These are phyloP conservation scores for Carex littledalei DNA, from an alignment of 176 grass and related monocot genomes.

Conservation along the genomic window DNA sequence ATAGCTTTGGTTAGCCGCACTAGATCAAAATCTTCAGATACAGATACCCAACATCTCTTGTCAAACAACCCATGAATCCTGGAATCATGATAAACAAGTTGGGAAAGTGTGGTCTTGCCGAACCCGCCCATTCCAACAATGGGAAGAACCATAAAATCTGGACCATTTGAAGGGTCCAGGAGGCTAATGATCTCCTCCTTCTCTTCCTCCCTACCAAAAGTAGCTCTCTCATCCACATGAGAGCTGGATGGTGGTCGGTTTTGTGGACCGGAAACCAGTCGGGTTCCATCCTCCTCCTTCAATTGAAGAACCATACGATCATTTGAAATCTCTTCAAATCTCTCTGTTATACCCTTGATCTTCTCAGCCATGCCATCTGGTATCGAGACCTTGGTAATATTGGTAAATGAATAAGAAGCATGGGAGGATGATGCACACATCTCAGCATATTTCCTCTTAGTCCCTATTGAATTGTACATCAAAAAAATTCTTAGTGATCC, in stretches of 20 bases:
- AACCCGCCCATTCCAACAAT: constrained; percentile 24
- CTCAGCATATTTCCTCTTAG: not conserved
- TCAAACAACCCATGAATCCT: not conserved
- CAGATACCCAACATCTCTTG: constrained; percentile 21
- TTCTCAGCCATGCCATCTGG: not conserved
- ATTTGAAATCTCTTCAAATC: constrained; percentile 11
- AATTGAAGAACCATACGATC: not conserved
- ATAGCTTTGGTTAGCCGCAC: not conserved
- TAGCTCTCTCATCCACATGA: not conserved
- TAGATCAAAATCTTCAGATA: constrained; percentile 13
- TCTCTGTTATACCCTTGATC: not conserved
- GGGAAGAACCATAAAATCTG: not conserved
- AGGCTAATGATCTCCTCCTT: not conserved
- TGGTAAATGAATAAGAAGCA: not conserved
- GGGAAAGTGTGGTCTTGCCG: constrained; percentile 21
- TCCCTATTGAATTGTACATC: not conserved
- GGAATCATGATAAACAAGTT: constrained; percentile 6
- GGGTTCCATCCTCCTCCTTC: constrained; percentile 10
- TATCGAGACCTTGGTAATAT: not conserved
- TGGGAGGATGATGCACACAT: not conserved
- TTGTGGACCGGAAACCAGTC: not conserved
- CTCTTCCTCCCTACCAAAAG: not conserved
- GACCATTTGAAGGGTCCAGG: not conserved
- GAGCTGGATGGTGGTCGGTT: not conserved
- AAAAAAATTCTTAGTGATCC: not conserved